Evolutionary conservation across 495 filamentous ascomycete genomes (phyloP).

Genomic region (Echria macrotheca): DNA sequence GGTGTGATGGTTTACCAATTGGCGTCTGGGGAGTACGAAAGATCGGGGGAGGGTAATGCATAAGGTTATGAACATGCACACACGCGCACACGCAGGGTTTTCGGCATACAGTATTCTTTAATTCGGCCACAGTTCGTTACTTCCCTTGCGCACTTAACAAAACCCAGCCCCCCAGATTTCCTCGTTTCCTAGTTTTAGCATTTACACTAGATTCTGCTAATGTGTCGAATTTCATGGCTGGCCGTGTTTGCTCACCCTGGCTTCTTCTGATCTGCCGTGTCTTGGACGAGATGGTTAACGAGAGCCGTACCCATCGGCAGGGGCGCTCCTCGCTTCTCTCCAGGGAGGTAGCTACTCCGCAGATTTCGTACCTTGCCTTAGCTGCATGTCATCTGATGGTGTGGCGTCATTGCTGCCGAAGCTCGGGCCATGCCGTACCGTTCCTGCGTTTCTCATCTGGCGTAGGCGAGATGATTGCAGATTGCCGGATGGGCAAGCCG

Average conservation of each 20-base stretch:
- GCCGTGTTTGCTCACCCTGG: not conserved
- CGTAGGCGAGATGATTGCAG: not conserved
- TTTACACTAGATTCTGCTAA: slow-evolving; percentile 2
- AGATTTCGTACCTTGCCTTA: too few species aligned
- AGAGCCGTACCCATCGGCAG: too few species aligned
- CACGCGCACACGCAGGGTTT: slow-evolving; percentile 3
- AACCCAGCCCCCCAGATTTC: not conserved
- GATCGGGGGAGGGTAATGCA: not conserved
- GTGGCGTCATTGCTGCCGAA: slow-evolving; percentile 1
- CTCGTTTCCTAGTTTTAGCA: slow-evolving; percentile 8
- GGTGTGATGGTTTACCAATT: slow-evolving; percentile 4
- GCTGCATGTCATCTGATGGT: slow-evolving; percentile 6
- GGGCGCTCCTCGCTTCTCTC: not conserved
- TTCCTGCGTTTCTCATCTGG: not conserved
- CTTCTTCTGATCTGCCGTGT: too few species aligned
- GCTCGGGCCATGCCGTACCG: slow-evolving; percentile 1
- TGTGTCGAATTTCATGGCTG: slow-evolving; percentile 4
- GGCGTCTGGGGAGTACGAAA: slow-evolving; percentile 8
- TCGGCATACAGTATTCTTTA: slow-evolving; percentile 9
- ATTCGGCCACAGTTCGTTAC: slow-evolving; percentile 6
- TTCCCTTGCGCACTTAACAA: not conserved
- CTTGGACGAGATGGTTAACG: too few species aligned
- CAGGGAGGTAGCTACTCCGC: not conserved
- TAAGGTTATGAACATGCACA: not conserved
- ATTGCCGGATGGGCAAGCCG: not conserved